Conservation (phyloP, 1,284 basidiomycete genomes). For the Pseudozyma hubeiensis region DNA sequence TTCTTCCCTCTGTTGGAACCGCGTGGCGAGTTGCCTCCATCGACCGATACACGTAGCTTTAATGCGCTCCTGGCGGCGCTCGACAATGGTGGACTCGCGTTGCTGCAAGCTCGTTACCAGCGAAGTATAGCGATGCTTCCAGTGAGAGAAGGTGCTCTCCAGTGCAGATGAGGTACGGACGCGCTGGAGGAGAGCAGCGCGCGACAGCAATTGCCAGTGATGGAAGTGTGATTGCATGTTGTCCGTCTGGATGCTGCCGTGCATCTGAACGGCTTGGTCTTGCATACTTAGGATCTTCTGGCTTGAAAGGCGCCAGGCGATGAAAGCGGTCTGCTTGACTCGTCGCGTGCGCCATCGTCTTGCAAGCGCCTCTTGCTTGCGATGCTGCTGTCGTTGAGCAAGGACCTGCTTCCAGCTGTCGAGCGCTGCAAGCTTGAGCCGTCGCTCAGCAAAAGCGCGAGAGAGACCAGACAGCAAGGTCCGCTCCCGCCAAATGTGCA, state of each 20-base stretch:
- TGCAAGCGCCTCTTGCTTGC: constrained; percentile 43
- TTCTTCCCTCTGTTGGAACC: constrained; percentile 8
- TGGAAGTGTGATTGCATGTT: neutral
- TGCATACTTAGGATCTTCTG: constrained; percentile 8
- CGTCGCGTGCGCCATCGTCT: constrained; percentile 40
- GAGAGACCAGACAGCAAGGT: constrained; percentile 40
- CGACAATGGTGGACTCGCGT: constrained; percentile 26
- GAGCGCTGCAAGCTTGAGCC: constrained; percentile 34
- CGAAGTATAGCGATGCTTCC: constrained; percentile 25
- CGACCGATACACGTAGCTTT: constrained; percentile 6
- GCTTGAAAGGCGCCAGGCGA: constrained; percentile 9
- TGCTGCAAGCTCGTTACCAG: constrained; percentile 29
- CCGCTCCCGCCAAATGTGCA: constrained; percentile 29
- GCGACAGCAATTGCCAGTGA: constrained; percentile 29
- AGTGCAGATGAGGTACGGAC: constrained; percentile 4
- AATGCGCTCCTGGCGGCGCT: neutral
- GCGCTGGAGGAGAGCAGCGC: constrained; percentile 24
- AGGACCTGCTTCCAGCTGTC: constrained; percentile 28
- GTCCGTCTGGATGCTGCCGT: too few species aligned
- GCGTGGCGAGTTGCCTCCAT: constrained; percentile 16
- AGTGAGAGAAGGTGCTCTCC: constrained; percentile 21
- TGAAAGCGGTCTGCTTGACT: constrained; percentile 22
- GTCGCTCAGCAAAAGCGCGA: constrained; percentile 33
- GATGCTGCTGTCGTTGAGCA: constrained; percentile 5
- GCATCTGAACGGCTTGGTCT: constrained; percentile 2